Evolutionary conservation across 2,329 filamentous ascomycete genomes (phyloP).

Genomic region (Chaetomiaceae sp.): DNA sequence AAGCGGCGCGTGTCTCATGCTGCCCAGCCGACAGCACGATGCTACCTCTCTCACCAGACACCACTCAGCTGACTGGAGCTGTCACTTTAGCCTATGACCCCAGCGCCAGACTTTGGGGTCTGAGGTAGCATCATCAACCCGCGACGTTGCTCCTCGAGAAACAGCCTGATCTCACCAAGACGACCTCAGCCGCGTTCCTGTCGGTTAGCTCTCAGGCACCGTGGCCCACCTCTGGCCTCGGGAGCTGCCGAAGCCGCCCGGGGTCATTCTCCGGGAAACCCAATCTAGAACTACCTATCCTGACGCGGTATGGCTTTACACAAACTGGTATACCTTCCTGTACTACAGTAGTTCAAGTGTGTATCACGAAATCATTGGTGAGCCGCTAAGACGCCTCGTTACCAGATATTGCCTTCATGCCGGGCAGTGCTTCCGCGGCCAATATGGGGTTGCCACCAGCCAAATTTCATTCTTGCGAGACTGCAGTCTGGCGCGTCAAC

Average conservation of each 20-base stretch:
- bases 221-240: neutral
- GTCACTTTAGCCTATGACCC: conserved; percentile 7
- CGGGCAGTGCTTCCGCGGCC: no score
- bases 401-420: no score
- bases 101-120: neutral
- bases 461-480: no score
- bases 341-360: no score
- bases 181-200: no score
- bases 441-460: no score
- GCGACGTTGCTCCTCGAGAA: neutral
- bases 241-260: neutral
- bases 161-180: neutral
- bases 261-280: neutral
- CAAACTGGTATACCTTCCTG: no score
- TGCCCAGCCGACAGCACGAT: no score
- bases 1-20: no score
- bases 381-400: neutral
- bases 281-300: neutral
- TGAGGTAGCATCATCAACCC: neutral
- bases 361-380: neutral
- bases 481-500: no score
- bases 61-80: neutral
- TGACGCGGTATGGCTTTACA: no score
- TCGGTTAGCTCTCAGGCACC: no score
- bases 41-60: neutral